phyloP scores from a whole-genome alignment of 2,329 filamentous ascomycete species.

The Basipetospora chlamydospora region DNA sequence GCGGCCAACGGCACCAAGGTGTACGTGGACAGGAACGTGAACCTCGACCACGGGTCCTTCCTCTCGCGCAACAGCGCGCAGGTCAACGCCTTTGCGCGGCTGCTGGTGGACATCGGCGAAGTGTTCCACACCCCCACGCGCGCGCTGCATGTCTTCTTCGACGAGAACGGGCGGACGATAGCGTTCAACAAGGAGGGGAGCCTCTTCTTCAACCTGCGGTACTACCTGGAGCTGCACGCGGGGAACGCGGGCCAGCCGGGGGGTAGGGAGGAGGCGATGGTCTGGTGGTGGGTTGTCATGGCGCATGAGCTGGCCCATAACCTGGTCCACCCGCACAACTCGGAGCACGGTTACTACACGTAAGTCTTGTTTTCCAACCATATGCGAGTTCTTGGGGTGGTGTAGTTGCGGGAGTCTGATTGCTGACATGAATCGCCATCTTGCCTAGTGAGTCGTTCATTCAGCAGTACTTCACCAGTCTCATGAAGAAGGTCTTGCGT shows the following conservation, averaged over 20 bases:
- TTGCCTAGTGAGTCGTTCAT: constrained; percentile 58
- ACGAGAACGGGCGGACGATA: constrained; percentile 64
- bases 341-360: constrained; percentile 73
- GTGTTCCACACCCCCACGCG: constrained; percentile 58
- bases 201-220: constrained; percentile 87
- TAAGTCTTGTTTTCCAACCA: no score
- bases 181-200: constrained; percentile 82
- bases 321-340: constrained; percentile 61
- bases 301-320: constrained; percentile 96
- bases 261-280: constrained; percentile 48
- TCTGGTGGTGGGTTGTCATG: constrained; percentile 92
- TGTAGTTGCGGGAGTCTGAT: no score
- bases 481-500: constrained; percentile 43
- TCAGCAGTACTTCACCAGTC: constrained; percentile 59
- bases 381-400: no score
- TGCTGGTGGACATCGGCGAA: constrained; percentile 54
- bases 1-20: constrained; percentile 60
- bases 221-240: constrained; percentile 67
- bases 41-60: constrained; percentile 34
- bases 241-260: constrained; percentile 20
- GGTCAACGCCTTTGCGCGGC: constrained; percentile 53
- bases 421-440: no score
- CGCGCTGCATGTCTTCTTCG: constrained; percentile 76
- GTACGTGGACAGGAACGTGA: constrained; percentile 47
- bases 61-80: constrained; percentile 42